These are phyloP conservation scores for Ceratocystis harringtonii DNA, from an alignment of 2,329 filamentous ascomycete species.

Conservation along the genomic window DNA sequence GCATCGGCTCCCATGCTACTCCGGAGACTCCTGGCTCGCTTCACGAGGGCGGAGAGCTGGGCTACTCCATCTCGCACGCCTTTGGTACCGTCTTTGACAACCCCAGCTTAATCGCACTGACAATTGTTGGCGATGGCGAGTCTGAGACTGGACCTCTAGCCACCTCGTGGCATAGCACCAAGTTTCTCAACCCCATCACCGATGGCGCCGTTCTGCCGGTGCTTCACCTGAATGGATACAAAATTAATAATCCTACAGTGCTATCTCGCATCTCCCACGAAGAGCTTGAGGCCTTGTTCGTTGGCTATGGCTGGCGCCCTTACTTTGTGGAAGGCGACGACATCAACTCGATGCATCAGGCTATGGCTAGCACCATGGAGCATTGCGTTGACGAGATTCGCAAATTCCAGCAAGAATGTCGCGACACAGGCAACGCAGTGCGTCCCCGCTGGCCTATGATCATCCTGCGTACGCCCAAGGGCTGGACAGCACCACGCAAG, in stretches of 20 bases:
- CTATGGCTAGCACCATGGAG: constrained; percentile 64
- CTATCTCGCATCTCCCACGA: constrained; percentile 59
- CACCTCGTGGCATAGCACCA: constrained; percentile 68
- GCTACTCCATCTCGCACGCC: constrained; percentile 67
- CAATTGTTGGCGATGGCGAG: constrained; percentile 69
- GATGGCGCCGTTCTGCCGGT: constrained; percentile 67
- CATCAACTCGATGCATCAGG: constrained; percentile 61
- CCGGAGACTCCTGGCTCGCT: constrained; percentile 64
- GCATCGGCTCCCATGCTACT: constrained; percentile 62
- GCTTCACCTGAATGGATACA: constrained; percentile 69
- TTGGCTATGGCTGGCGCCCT: constrained; percentile 63
- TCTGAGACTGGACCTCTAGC: constrained; percentile 68
- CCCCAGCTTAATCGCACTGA: constrained; percentile 57
- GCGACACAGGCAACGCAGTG: constrained; percentile 53
- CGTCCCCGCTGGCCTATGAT: constrained; percentile 68
- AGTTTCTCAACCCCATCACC: constrained; percentile 65
- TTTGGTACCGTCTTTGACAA: constrained; percentile 65
- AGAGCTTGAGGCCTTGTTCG: constrained; percentile 53
- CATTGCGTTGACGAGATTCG: constrained; percentile 55
- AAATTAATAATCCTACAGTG: constrained; percentile 68
- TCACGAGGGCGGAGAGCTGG: constrained; percentile 67
- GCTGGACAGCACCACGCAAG: constrained; percentile 63
- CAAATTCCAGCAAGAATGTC: constrained; percentile 54
- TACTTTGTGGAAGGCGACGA: constrained; percentile 71
- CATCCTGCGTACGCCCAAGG: constrained; percentile 61